Percentiles rank a stretch among this genome's conserved stretches.
phyloP scores from a whole-genome alignment of 345 rosid species.

The Eucalyptus dawsonii region DNA sequence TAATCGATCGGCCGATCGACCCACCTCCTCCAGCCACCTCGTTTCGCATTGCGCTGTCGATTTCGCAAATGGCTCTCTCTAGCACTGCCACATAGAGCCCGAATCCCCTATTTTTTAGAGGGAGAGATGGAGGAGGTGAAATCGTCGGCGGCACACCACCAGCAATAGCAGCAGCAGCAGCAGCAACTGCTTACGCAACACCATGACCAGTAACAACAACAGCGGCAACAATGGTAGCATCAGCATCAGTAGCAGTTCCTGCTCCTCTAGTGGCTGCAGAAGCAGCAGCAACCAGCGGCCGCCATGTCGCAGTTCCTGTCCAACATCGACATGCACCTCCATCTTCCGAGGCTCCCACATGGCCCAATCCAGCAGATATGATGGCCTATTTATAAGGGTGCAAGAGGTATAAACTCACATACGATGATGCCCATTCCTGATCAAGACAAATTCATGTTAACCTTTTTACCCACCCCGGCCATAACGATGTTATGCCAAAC shows the following conservation, averaged over 20 bases:
- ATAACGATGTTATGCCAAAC: too few relatives aligned
- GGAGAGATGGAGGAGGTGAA: constrained; percentile 45
- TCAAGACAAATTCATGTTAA: too few relatives aligned
- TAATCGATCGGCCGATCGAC: neutral
- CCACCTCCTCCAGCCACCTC: neutral
- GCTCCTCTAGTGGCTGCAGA: constrained; percentile 43
- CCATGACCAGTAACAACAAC: constrained; percentile 7
- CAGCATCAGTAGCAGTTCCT: constrained; percentile 35
- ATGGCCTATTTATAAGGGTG: too few relatives aligned
- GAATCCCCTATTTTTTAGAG: neutral
- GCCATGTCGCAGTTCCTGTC: constrained; percentile 87
- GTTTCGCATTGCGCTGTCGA: neutral
- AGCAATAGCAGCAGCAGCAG: constrained; percentile 10
- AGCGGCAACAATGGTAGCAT: neutral
- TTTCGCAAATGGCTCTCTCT: neutral
- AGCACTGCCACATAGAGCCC: neutral
- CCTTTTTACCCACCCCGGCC: too few relatives aligned
- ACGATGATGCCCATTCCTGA: too few relatives aligned
- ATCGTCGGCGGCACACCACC: neutral
- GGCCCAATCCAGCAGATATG: constrained; percentile 12
- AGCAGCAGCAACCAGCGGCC: constrained; percentile 53
- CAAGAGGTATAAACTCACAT: too few relatives aligned
- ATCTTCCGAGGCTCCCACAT: constrained; percentile 28
- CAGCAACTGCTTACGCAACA: constrained; percentile 40
- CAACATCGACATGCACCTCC: constrained; percentile 74